Base-by-base conservation (phyloP, 305 asterid species). In the Solanum hybrid region DNA sequence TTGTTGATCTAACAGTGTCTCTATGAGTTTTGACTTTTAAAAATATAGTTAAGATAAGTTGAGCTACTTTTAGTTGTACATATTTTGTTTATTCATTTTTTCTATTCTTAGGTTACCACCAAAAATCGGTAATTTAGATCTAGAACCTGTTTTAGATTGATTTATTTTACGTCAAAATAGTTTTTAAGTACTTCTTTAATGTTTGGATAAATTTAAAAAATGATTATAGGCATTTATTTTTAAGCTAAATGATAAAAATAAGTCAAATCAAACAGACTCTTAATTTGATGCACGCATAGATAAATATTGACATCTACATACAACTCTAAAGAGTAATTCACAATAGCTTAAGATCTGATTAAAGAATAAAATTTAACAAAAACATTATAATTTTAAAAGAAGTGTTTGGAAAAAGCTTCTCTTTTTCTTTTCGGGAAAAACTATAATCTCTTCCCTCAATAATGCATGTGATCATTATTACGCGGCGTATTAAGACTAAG, bases 1-100 rank as follows among this genome's bases (percentile, higher is more conserved):
- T 88, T 34, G 89, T 79, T 77, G 10, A 88, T 78, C 89, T 51
- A 88, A 88, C 66, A 13, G 36, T 88, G 38, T 81, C 10, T 78
- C 11, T 6, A 45, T 5, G 7, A 27, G 29, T 17, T 64, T 3
- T 88, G 77, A 35, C 38, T 35, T 32, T 82, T 29, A 56, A 34
- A 78, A 78, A 45, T 29, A 88, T 81, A 51, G 89, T 32, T 72
- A 17, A 42, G 88, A 72, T 14, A 72, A 45, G 89, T 87, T 88
- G 78, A 88, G 87, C 89, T 88, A 88, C 87, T 51, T 82, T 13
- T 51, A 60, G 36, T 8, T 17, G 22, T 51, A 17, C 14, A 2
- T 37, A 27, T 51, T 45, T 82, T 45, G 15, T 81, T 81, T 24
- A 17, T 13, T 36, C 56, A 37, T n/a, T 36, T 37, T 79, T 38